A percentile compares a stretch with the other conserved stretches of the same genome.
These are phyloP conservation scores for Gonapodya sp. DNA, from an alignment of 192 early-diverging fungal species.

Conservation along the genomic window DNA sequence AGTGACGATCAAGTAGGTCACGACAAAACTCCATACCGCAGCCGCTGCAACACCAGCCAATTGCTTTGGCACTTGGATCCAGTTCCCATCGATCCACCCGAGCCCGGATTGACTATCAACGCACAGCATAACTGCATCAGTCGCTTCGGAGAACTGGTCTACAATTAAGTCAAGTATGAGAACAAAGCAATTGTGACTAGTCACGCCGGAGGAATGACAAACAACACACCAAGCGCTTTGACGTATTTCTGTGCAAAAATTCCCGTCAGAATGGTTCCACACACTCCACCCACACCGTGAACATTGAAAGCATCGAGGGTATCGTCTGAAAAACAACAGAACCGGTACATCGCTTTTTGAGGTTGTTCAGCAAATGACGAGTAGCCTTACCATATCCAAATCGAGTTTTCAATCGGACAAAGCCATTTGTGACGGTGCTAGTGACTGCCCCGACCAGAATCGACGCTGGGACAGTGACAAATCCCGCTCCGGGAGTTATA, in stretches of 20 bases:
- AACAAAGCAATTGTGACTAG: too few relatives aligned
- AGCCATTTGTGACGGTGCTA: constrained; percentile 54
- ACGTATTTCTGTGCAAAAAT: constrained; percentile 70
- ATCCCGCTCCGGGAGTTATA: constrained; percentile 78
- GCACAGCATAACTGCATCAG: background rate
- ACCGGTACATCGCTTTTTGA: background rate
- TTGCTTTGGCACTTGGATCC: constrained; percentile 70
- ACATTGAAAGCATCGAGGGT: constrained; percentile 73
- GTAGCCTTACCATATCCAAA: constrained; percentile 55
- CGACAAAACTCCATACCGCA: constrained; percentile 64
- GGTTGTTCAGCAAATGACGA: constrained; percentile 19
- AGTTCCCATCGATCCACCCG: constrained; percentile 57
- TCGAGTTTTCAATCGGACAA: constrained; percentile 49
- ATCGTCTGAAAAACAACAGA: constrained; percentile 4
- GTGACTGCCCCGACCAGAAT: constrained; percentile 67
- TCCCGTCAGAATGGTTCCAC: constrained; percentile 77
- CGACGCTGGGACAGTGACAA: constrained; percentile 58
- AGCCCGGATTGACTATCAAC: background rate
- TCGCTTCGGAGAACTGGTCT: background rate
- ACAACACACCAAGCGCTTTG: constrained; percentile 53
- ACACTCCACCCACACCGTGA: constrained; percentile 74
- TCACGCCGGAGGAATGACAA: too few relatives aligned
- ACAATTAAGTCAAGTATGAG: too few relatives aligned
- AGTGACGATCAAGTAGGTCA: constrained; percentile 61
- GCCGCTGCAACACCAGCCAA: constrained; percentile 59